These are phyloP conservation scores for Pseudomicrostroma phylloplanum DNA, from an alignment of 1,284 basidiomycete genomes.

Conservation along the genomic window DNA sequence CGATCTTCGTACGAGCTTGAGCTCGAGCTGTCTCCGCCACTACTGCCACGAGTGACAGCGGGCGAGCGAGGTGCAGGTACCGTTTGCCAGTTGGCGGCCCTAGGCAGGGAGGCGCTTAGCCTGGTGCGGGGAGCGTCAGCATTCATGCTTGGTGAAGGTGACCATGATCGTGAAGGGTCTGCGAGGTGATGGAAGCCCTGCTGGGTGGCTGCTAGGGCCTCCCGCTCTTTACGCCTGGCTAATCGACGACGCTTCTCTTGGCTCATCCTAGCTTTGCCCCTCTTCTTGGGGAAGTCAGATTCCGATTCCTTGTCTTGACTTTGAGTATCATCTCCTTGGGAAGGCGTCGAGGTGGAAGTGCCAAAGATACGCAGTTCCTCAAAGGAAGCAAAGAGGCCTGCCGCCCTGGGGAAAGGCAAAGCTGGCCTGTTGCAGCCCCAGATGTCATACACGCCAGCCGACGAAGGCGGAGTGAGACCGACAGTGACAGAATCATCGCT, in stretches of 20 bases:
- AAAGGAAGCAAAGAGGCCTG: not conserved
- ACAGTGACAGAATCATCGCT: not conserved
- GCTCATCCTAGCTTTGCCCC: conserved; percentile 35
- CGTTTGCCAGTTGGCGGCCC: not conserved
- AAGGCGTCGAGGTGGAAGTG: not conserved
- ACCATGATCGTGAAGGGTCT: not conserved
- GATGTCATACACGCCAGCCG: not conserved
- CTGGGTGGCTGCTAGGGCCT: conserved; percentile 20
- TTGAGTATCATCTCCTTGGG: not conserved
- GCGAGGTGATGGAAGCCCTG: not conserved
- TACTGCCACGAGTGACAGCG: not conserved
- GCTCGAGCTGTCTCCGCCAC: not conserved
- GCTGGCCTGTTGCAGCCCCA: not conserved
- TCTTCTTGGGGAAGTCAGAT: conserved; percentile 11
- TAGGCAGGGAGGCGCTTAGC: not conserved
- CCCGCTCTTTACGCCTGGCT: conserved; percentile 28
- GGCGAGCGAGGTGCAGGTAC: not conserved
- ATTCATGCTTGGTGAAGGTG: not conserved
- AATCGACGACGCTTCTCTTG: conserved; percentile 37
- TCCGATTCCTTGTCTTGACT: not conserved
- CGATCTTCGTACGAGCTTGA: too few relatives aligned
- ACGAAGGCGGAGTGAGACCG: not conserved
- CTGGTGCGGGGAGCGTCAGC: too few relatives aligned
- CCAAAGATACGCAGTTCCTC: not conserved
- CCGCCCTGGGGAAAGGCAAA: not conserved